Conservation (phyloP, 441 rosid genomes). For the Melastoma candidum region DNA sequence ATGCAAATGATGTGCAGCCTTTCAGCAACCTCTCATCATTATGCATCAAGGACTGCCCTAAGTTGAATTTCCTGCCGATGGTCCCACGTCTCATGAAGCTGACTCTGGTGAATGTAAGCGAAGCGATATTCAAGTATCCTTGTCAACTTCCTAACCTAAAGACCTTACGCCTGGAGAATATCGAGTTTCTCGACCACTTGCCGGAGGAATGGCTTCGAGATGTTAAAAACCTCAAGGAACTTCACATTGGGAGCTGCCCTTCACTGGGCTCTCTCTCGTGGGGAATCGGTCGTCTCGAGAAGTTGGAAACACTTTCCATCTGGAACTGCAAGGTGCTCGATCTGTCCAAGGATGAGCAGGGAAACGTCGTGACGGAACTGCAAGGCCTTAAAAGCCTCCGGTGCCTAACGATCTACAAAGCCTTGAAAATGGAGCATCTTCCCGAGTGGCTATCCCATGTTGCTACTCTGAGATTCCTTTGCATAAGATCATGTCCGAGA, state of each 20-base stretch:
- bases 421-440: conserved; percentile 3
- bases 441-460: no score
- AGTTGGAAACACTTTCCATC: conserved; percentile 10
- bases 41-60: conserved; percentile 8
- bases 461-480: no score
- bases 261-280: conserved; percentile 9
- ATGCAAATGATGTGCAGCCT: neutral
- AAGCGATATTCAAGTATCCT: neutral
- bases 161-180: neutral
- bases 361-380: conserved; percentile 4
- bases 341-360: conserved; percentile 9
- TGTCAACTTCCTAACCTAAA: conserved; percentile 3
- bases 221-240: conserved; percentile 8
- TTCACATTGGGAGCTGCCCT: conserved; percentile 2
- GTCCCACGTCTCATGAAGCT: conserved; percentile 12
- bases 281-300: conserved; percentile 6
- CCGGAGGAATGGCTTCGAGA: conserved; percentile 10
- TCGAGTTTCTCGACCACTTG: conserved; percentile 3
- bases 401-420: neutral
- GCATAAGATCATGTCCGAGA: no score
- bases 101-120: neutral
- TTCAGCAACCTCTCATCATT: conserved; percentile 18
- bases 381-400: conserved; percentile 13
- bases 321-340: conserved; percentile 10
- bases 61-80: conserved; percentile 9